Conservation (phyloP, 2,329 filamentous ascomycete species). For the Verticillium alfalfae region DNA sequence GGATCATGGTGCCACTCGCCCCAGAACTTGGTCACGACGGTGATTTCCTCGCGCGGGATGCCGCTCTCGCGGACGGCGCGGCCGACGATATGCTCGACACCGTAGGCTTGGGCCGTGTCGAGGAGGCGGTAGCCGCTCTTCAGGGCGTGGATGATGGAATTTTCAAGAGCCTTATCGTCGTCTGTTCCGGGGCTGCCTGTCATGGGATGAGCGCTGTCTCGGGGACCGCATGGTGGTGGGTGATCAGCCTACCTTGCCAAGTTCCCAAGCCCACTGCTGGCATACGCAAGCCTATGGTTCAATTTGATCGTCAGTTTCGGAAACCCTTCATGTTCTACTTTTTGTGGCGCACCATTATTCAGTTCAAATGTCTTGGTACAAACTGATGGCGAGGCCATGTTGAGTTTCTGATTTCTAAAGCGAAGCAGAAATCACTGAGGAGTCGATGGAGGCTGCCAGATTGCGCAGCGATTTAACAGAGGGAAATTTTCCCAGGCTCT, state of each 20-base stretch:
- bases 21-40: slow-evolving; percentile 24
- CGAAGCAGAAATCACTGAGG: too few relatives aligned
- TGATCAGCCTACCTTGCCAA: slow-evolving; percentile 14
- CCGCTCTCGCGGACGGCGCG: slow-evolving; percentile 23
- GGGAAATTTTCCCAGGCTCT: too few relatives aligned
- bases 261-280: slow-evolving; percentile 18
- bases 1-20: slow-evolving; percentile 22
- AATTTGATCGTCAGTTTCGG: background rate
- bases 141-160: slow-evolving; percentile 22
- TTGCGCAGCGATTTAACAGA: too few relatives aligned
- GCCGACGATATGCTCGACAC: slow-evolving; percentile 21
- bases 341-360: slow-evolving; percentile 7
- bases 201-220: background rate
- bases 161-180: slow-evolving; percentile 16
- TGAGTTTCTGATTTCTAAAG: too few relatives aligned
- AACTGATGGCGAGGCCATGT: slow-evolving; percentile 1
- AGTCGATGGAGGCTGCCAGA: too few relatives aligned
- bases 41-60: slow-evolving; percentile 25
- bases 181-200: slow-evolving; percentile 9
- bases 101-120: slow-evolving; percentile 21
- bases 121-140: slow-evolving; percentile 22
- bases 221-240: background rate
- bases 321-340: too few relatives aligned
- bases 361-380: slow-evolving; percentile 12
- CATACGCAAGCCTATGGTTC: slow-evolving; percentile 6